These are phyloP conservation scores for Escovopsis weberi DNA, from an alignment of 2,329 filamentous ascomycete species.

Conservation along the genomic window DNA sequence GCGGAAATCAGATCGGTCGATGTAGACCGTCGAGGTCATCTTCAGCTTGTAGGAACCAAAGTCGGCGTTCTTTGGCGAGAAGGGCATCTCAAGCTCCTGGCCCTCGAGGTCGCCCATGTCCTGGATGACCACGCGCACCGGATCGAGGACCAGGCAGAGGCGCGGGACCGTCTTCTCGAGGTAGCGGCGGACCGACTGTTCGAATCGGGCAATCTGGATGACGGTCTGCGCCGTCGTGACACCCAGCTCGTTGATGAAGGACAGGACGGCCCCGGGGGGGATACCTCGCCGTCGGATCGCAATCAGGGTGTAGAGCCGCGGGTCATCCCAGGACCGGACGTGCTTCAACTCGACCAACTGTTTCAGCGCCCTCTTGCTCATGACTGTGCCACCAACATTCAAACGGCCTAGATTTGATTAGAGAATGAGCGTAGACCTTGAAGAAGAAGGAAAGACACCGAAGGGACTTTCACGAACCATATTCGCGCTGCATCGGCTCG, in stretches of 20 bases:
- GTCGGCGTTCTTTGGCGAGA: slow-evolving; percentile 64
- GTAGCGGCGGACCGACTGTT: slow-evolving; percentile 71
- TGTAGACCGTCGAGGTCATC: slow-evolving; percentile 49
- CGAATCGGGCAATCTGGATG: slow-evolving; percentile 71
- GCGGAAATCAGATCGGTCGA: slow-evolving; percentile 51
- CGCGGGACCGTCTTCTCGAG: slow-evolving; percentile 79
- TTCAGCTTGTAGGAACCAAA: slow-evolving; percentile 46
- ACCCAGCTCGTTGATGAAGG: slow-evolving; percentile 82
- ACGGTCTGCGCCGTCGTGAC: slow-evolving; percentile 71
- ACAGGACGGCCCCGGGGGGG: slow-evolving; percentile 74
- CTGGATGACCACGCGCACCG: slow-evolving; percentile 68
- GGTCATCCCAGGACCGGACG: slow-evolving; percentile 84
- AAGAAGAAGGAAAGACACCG: neutral
- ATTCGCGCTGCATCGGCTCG: slow-evolving; percentile 89
- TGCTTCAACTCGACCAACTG: slow-evolving; percentile 64
- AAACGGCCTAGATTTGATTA: slow-evolving; percentile 16
- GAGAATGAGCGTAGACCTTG: neutral
- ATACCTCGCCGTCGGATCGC: slow-evolving; percentile 72
- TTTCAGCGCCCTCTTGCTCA: slow-evolving; percentile 74
- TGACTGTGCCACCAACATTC: slow-evolving; percentile 69
- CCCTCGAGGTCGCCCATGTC: slow-evolving; percentile 30
- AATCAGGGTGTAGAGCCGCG: slow-evolving; percentile 75
- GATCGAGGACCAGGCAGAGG: slow-evolving; percentile 79
- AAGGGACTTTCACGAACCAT: slow-evolving; percentile 20
- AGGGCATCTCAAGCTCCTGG: slow-evolving; percentile 54